These are phyloP conservation scores for Exophiala alcalophila DNA, from an alignment of 2,329 filamentous ascomycete species.

Conservation along the genomic window DNA sequence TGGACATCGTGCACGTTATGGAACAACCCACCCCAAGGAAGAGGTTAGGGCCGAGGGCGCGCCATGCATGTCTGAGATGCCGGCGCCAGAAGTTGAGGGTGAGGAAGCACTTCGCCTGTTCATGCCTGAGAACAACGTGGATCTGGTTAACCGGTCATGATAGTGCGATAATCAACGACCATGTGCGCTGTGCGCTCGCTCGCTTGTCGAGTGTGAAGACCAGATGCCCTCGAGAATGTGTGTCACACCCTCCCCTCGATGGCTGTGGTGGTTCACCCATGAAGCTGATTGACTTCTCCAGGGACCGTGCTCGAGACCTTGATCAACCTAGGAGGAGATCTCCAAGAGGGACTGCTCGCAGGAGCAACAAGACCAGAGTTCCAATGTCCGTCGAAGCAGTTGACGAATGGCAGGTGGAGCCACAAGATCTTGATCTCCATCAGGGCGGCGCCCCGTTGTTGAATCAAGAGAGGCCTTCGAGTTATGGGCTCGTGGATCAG, in stretches of 20 bases:
- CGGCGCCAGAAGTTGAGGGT: slow-evolving; percentile 6
- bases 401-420: too few species aligned
- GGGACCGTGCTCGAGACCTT: too few species aligned
- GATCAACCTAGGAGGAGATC: too few species aligned
- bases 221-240: too few species aligned
- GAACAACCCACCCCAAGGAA: not conserved
- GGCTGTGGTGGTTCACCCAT: too few species aligned
- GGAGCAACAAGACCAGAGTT: too few species aligned
- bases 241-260: not conserved
- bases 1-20: not conserved
- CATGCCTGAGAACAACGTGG: not conserved
- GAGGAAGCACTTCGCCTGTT: not conserved
- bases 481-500: slow-evolving; percentile 6
- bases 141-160: not conserved
- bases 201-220: not conserved
- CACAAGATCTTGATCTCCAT: not conserved
- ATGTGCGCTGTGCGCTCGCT: slow-evolving; percentile 7
- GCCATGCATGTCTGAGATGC: slow-evolving; percentile 34
- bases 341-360: too few species aligned
- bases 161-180: slow-evolving; percentile 6
- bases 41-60: not conserved
- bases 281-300: too few species aligned
- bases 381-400: too few species aligned
- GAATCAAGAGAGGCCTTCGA: slow-evolving; percentile 2
- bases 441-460: not conserved